Base-by-base conservation (phyloP, 164 flowering plant genomes). In the Platanus orientalis region DNA sequence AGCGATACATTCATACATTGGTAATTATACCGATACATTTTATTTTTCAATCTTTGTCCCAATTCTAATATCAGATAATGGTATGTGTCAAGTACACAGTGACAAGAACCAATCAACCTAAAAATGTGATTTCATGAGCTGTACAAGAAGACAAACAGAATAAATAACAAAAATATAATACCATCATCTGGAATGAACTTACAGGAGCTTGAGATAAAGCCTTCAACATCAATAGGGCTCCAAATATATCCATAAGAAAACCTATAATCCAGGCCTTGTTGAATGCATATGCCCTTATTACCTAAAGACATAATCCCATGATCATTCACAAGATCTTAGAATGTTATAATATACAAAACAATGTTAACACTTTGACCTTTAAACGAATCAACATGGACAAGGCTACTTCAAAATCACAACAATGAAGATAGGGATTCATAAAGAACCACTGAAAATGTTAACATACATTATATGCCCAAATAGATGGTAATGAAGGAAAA, bases 171-270 rank as follows among this genome's bases (percentile, higher is more conserved):
- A 60, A 21, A 57, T 9, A 51, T 42, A 30, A 16, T 3, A 54
- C n/a, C 19, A 49, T 60, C 36, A 40, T 47, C 34, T 7, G 11
- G n/a, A 39, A 20, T 42, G 26, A 32, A 81, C 87, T 84, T 75
- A 94, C 98, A 30, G 97, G 99, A 69, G 99, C 98, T 72, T 45
- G 84, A 66, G 97, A 88, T 58, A 95, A 72, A 13, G 99, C 99
- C 78, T 77, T 83, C 76, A 95, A 66, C 99, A 95, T 95, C 80
- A 95, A 73, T 54, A 87, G 1, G 13, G 97, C 99, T 32, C 99
- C 99, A 74, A 79, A 71, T 39, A 95, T 82, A 72, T 95, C 99
- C 97, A 95, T 83, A 36, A 88, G 69, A 71, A 95, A 87, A 27
- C 99, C 97, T 4, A 75, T 54, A 44, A 78, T 25, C 99, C 99